Evolutionary conservation across 2,329 filamentous ascomycete species (phyloP).

Genomic region (Diplodia corticola): DNA sequence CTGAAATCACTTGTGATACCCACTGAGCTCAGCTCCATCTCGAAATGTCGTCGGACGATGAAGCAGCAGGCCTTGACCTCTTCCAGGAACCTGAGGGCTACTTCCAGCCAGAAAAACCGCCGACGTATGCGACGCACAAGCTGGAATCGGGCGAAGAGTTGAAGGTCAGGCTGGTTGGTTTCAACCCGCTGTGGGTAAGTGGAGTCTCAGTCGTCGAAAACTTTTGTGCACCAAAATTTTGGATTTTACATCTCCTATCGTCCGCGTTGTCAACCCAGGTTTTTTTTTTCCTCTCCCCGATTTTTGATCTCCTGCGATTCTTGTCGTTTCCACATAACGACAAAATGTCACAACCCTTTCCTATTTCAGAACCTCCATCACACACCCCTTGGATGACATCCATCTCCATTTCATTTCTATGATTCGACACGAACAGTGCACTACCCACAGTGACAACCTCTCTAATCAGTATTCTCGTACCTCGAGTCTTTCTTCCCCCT

Average conservation of each 20-base stretch:
- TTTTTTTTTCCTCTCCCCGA: neutral
- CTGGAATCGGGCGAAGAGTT: constrained; percentile 66
- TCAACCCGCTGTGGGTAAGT: constrained; percentile 79
- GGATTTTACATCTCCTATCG: neutral
- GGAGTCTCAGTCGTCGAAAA: neutral
- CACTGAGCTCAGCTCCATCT: neutral
- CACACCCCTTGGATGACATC: too few species aligned
- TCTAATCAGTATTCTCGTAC: too few species aligned
- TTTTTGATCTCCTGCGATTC: too few species aligned
- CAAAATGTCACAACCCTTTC: too few species aligned
- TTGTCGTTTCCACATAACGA: too few species aligned
- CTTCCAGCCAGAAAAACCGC: constrained; percentile 74
- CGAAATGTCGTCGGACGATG: constrained; percentile 26
- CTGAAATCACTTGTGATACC: neutral
- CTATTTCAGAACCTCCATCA: too few species aligned
- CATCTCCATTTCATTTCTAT: too few species aligned
- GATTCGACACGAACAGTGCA: too few species aligned
- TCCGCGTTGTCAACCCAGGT: neutral
- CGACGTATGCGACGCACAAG: constrained; percentile 71
- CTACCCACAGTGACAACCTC: too few species aligned
- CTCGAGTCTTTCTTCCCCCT: too few species aligned
- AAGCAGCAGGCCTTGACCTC: constrained; percentile 50
- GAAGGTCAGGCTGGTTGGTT: constrained; percentile 76
- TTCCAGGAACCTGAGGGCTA: constrained; percentile 82
- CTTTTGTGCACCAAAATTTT: neutral